Base-by-base conservation (phyloP, 2,329 filamentous ascomycete species). In the Calonectria hawksworthii region DNA sequence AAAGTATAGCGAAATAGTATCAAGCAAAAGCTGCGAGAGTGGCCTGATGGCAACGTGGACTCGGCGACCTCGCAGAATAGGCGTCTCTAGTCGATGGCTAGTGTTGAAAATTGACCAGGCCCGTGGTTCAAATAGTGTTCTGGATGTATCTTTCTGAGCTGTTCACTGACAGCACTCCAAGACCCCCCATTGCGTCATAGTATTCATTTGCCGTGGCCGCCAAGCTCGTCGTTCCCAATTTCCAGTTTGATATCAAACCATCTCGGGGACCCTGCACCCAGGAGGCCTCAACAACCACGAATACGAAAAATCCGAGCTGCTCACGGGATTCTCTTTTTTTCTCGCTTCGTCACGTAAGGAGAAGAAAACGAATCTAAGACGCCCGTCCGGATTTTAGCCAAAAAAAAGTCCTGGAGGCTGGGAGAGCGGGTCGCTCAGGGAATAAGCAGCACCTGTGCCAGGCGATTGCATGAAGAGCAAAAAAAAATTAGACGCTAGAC, bases 371-470 rank as follows among this genome's bases (percentile, higher is more conserved):
- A 16, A 26, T 26, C 32, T 26, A 16, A 14, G 14, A 38, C 21
- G 14, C 34, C n/a, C 9, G n/a, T 61, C 34, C 56, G 54, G 26
- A 59, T 23, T 59, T 59, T 59, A 36, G n/a, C 54, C 23, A 23
- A n/a, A 23, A n/a, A 23, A n/a, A 18, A 16, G 10, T 54, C 56
- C 18, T 10, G 56, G 56, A 61, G 56, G 56, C n/a, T 61, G 56
- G 56, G 32, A 61, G 52, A 61, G 56, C 56, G 56, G 56, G 56
- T 61, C 56, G 14, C 36, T 28, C 56, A 61, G n/a, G 34, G 56
- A 61, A 61, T 61, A 61, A 61, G 56, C 51, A 54, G 51, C 26
- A 9, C 34, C 56, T 47, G 56, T 61, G 56, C 56, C 56, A 61
- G 56, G 26, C 56, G 32, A 28, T 41, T 61, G 56, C 56, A 61